Base-by-base conservation (phyloP, 1,284 basidiomycete genomes). In the Ustilago curta region DNA sequence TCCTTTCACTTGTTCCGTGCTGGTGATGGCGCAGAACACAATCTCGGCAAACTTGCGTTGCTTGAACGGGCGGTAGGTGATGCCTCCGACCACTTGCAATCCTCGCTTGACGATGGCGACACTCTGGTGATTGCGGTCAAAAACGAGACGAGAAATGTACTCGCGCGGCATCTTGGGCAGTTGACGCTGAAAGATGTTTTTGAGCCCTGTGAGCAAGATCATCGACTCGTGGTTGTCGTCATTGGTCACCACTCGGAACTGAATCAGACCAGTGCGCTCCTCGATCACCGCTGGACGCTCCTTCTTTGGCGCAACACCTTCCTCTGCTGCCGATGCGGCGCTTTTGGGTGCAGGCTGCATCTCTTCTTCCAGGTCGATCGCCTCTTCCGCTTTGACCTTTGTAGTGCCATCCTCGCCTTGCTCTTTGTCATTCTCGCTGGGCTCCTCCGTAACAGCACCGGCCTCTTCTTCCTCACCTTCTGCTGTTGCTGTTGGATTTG, bases 81-180 rank as follows among this genome's bases (percentile, higher is more conserved):
- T 99, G 1, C 97, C 97, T 21, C 96, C 97, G 1, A 99, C 96
- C 42, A 99, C 96, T 81, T 96, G 95, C 85, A 91, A 91, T 0
- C 97, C 97, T 29, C 92, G 89, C 86, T 98, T 98, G 84, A 98
- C 92, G 83, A 99, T 98, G 3, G 95, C 96, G 67, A 99, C 89
- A 45, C 91, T 90, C 83, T 92, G 92, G 49, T 97, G 97, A 81
- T 95, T 97, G 43, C 89, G 88, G 84, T 99, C 96, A 73, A 95
- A 93, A 0, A 99, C 96, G 16, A 99, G 89, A 39, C 97, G 90
- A 1, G 97, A 94, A 76, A 99, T 99, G 82, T 99, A 99, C 85
- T 99, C 97, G 81, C 95, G 88, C 21, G 97, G 97, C 97, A 99
- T 99, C 86, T 98, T 98, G 8, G 97, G 97, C 7, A 99, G 87